phyloP scores from a whole-genome alignment of 192 early-diverging fungal genomes.

The Geranomyces michiganensis region DNA sequence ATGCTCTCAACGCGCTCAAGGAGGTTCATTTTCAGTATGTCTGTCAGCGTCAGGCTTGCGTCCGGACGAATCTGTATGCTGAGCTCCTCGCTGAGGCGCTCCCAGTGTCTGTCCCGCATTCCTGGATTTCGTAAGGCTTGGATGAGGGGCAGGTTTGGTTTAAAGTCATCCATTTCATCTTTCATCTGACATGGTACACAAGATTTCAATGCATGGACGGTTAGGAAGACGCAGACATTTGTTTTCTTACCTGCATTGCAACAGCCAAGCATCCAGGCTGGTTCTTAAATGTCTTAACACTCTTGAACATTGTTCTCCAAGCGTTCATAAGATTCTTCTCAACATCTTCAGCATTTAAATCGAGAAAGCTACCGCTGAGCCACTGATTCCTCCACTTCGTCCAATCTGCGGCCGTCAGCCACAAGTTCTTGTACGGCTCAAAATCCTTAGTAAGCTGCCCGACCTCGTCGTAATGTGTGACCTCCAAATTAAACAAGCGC shows the following conservation, averaged over 20 bases:
- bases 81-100: constrained; percentile 56
- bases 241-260: constrained; percentile 44
- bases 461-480: constrained; percentile 64
- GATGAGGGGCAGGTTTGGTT: constrained; percentile 61
- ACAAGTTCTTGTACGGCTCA: constrained; percentile 61
- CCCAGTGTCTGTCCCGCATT: constrained; percentile 66
- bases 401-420: constrained; percentile 62
- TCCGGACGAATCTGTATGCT: constrained; percentile 54
- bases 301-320: constrained; percentile 60
- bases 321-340: constrained; percentile 61
- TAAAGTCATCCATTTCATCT: constrained; percentile 66
- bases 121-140: constrained; percentile 64
- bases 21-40: constrained; percentile 59
- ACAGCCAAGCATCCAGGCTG: constrained; percentile 53
- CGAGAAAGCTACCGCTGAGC: constrained; percentile 58
- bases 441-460: constrained; percentile 56
- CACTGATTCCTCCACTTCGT: constrained; percentile 59
- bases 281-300: constrained; percentile 60
- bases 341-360: constrained; percentile 60
- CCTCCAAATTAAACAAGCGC: constrained; percentile 59
- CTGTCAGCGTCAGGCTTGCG: constrained; percentile 48
- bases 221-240: background rate
- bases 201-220: background rate
- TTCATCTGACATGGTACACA: constrained; percentile 51
- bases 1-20: constrained; percentile 57